Evolutionary conservation across 306 rosid species (phyloP).

Genomic region (Neltuma alba): DNA sequence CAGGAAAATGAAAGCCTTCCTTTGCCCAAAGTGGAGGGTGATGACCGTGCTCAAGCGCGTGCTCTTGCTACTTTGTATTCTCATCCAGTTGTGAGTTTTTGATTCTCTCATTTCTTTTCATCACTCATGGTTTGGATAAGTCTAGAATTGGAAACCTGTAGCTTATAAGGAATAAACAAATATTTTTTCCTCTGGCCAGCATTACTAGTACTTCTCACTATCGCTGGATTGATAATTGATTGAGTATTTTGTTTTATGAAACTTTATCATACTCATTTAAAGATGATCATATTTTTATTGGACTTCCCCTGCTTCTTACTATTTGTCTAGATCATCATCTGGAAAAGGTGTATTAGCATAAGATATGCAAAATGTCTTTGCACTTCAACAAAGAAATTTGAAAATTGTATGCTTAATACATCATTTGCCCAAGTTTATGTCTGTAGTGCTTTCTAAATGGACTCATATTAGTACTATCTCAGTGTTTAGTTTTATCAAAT

Average conservation of each 20-base stretch:
- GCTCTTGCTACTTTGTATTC: constrained; percentile 83
- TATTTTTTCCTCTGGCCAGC: neutral
- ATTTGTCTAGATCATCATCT: neutral
- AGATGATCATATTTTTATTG: neutral
- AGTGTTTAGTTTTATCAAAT: neutral
- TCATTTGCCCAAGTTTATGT: neutral
- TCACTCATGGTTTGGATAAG: constrained; percentile 1
- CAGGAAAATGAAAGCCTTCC: constrained; percentile 78
- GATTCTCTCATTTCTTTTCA: constrained; percentile 10
- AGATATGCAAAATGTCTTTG: neutral
- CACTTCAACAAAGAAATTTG: neutral
- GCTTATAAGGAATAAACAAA: neutral
- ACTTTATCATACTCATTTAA: neutral
- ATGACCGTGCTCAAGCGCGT: constrained; percentile 83
- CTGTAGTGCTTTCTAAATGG: constrained; percentile 2
- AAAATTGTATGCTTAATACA: neutral
- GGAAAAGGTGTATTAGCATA: neutral
- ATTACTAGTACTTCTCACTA: neutral
- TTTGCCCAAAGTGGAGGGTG: constrained; percentile 82
- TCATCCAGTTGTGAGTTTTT: constrained; percentile 81
- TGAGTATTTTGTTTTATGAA: neutral
- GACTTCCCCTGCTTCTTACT: neutral
- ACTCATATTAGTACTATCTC: neutral
- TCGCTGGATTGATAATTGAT: neutral
- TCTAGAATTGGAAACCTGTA: constrained; percentile 9